phyloP scores from a whole-genome alignment of 257 asterid genomes.

The Schizonepeta tenuifolia region DNA sequence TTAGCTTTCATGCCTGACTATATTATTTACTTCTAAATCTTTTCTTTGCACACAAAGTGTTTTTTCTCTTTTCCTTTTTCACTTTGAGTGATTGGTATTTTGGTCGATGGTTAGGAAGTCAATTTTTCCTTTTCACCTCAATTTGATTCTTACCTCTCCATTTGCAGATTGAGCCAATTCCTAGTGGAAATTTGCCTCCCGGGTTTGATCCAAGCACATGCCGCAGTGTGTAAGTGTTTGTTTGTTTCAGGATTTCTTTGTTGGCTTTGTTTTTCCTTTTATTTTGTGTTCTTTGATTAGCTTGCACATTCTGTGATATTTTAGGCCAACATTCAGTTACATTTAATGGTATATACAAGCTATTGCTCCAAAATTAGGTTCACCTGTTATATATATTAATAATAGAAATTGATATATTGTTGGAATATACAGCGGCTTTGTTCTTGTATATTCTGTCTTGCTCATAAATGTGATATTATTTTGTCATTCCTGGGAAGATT shows the following conservation, averaged over 20 bases:
- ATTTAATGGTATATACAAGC: not conserved
- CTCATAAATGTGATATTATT: conserved; percentile 28
- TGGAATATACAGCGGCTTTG: not conserved
- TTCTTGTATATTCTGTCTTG: conserved; percentile 18
- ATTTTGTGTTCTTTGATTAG: conserved; percentile 18
- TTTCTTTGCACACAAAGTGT: conserved; percentile 4
- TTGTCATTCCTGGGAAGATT: conserved; percentile 33
- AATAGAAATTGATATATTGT: not conserved
- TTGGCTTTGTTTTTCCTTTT: conserved; percentile 4
- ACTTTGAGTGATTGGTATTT: conserved; percentile 19
- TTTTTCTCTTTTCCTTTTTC: not conserved
- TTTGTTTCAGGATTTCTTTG: conserved; percentile 31
- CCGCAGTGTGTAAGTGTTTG: conserved; percentile 97
- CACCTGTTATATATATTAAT: not conserved
- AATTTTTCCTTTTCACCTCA: conserved; percentile 31
- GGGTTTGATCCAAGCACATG: conserved; percentile 97
- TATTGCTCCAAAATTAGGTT: conserved; percentile 8
- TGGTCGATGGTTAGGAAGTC: conserved; percentile 8
- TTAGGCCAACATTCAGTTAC: not conserved
- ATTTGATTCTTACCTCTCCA: not conserved
- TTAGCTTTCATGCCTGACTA: not conserved
- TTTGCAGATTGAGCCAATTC: conserved; percentile 95
- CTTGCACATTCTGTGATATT: conserved; percentile 14
- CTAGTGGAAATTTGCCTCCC: conserved; percentile 99
- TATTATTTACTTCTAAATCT: not conserved